Conservation (phyloP, 257 asterid species). For the Solanum bulbocastanum region DNA sequence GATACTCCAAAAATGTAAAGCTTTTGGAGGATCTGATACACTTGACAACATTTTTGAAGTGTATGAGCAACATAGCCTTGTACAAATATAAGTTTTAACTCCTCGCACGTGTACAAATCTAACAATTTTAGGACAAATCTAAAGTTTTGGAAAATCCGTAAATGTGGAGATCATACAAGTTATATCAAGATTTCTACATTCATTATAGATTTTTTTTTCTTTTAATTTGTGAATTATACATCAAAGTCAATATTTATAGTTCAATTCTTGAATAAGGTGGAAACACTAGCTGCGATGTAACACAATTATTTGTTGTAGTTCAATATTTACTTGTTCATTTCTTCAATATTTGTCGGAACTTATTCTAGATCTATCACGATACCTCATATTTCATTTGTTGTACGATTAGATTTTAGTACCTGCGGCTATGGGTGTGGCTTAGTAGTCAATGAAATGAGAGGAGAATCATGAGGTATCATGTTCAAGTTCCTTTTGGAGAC, state of each 20-base stretch:
- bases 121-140: neutral
- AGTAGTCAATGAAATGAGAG: too few species aligned
- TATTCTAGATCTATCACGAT: neutral
- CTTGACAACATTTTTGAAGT: neutral
- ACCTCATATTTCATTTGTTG: neutral
- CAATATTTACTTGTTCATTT: too few species aligned
- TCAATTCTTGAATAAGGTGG: neutral
- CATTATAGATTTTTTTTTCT: neutral
- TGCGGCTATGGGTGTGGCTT: accelerated
- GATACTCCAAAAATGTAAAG: neutral
- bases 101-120: accelerated
- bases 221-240: neutral
- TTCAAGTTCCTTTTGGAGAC: neutral
- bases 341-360: too few species aligned
- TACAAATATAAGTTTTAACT: neutral
- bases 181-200: accelerated
- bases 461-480: neutral
- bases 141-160: neutral
- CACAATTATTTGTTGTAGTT: neutral
- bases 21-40: too few species aligned
- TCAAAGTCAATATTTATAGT: neutral
- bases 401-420: neutral
- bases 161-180: accelerated
- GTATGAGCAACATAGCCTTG: neutral
- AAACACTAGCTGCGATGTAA: neutral